Evolutionary conservation across 495 filamentous ascomycete species (phyloP).

Genomic region (Talaromyces thailandensis): DNA sequence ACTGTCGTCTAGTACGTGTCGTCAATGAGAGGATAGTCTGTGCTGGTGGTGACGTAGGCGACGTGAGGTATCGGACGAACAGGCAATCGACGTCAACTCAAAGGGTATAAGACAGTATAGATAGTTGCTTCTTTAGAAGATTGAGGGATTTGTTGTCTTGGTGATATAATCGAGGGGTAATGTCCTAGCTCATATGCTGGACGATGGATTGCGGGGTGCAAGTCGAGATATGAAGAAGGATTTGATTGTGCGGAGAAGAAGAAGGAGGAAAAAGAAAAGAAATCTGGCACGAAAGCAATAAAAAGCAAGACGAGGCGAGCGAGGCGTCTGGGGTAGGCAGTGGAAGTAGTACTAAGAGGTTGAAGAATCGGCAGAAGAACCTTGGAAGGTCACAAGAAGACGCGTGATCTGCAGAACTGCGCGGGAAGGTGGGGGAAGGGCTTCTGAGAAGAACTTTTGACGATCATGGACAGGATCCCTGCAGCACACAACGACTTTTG

Average conservation of each 20-base stretch:
- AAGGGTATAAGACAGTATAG: neutral
- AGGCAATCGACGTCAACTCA: neutral
- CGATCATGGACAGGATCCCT: neutral
- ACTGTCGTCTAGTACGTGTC: neutral
- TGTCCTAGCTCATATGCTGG: neutral
- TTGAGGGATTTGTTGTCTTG: neutral
- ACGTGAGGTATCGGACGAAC: neutral
- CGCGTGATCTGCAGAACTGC: conserved; percentile 4
- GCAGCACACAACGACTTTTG: neutral
- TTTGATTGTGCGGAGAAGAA: neutral
- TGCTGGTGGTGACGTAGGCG: neutral
- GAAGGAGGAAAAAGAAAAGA: conserved; percentile 1
- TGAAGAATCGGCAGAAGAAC: conserved; percentile 1
- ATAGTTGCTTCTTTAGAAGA: neutral
- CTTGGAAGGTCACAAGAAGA: conserved; percentile 1
- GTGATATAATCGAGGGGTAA: neutral
- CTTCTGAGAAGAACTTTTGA: neutral
- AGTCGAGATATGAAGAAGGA: neutral
- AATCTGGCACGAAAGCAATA: neutral
- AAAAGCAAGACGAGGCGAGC: neutral
- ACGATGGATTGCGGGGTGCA: neutral
- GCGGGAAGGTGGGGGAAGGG: neutral
- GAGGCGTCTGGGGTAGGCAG: conserved; percentile 3
- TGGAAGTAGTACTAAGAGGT: neutral
- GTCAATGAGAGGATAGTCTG: neutral